These are phyloP conservation scores for Taiozyma onychis DNA, from an alignment of 1,139 yeast genomes.

Conservation along the genomic window DNA sequence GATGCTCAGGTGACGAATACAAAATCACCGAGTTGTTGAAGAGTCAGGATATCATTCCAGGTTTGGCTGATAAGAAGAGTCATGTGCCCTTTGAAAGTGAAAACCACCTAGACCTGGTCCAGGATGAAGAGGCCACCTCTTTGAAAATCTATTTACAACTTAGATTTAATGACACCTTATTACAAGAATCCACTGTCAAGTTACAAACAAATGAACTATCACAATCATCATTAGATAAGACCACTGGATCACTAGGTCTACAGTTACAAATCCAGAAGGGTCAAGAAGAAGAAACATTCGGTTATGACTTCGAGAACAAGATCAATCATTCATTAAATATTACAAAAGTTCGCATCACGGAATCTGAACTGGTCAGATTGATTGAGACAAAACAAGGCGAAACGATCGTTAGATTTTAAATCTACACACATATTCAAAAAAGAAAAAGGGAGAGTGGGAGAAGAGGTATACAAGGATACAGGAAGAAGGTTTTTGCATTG, in stretches of 20 bases:
- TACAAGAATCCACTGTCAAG: conserved; percentile 5
- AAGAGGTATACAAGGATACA: background rate
- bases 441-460: background rate
- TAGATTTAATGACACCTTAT: conserved; percentile 1
- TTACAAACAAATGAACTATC: background rate
- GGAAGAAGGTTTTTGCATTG: background rate
- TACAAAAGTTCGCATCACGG: conserved; percentile 1
- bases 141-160: conserved; percentile 8
- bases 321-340: conserved; percentile 7
- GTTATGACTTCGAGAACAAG: conserved; percentile 10
- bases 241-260: background rate
- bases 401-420: conserved; percentile 6
- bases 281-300: conserved; percentile 4
- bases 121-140: conserved; percentile 11
- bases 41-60: conserved; percentile 3
- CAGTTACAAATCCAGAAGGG: conserved; percentile 2
- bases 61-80: conserved; percentile 1
- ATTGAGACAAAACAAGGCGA: conserved; percentile 5
- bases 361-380: conserved; percentile 1
- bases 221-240: background rate
- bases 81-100: background rate
- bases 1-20: background rate
- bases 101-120: conserved; percentile 10
- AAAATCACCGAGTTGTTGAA: conserved; percentile 3
- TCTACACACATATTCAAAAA: background rate